phyloP scores from a whole-genome alignment of 148 eudicot genomes.

The Mesembryanthemum crystallinum region DNA sequence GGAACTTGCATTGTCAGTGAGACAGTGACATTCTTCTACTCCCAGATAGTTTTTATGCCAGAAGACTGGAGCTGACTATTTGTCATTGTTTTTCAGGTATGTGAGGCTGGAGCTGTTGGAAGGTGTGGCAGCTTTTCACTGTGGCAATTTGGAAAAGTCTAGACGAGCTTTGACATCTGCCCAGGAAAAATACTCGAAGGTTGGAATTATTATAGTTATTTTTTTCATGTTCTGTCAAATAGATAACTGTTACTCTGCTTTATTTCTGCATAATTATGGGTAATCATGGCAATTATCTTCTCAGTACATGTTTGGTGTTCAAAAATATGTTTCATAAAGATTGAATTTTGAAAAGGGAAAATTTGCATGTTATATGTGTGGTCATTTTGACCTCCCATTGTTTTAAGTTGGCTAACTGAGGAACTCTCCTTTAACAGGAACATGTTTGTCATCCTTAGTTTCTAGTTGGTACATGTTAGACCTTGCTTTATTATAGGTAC shows the following conservation, averaged over 20 bases:
- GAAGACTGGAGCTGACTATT: not conserved
- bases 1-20: conserved; percentile 75
- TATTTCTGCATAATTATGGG: not conserved
- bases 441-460: not conserved
- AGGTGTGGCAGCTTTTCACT: conserved; percentile 88
- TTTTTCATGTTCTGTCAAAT: not conserved
- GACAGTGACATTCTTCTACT: conserved; percentile 37
- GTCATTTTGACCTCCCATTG: not conserved
- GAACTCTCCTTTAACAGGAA: not conserved
- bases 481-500: not conserved
- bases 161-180: conserved; percentile 59
- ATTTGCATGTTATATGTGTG: not conserved
- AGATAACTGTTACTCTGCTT: not conserved
- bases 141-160: conserved; percentile 61
- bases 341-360: no score
- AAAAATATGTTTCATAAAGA: not conserved
- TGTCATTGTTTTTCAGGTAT: conserved; percentile 40
- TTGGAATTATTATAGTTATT: conserved; percentile 13
- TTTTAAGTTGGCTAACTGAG: not conserved
- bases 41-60: conserved; percentile 1
- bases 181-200: conserved; percentile 62
- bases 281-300: not conserved
- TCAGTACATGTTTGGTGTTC: not conserved
- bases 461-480: not conserved
- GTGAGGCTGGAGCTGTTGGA: conserved; percentile 85